phyloP scores from a whole-genome alignment of 1,284 basidiomycete genomes.

The Marasmius tenuissimus region DNA sequence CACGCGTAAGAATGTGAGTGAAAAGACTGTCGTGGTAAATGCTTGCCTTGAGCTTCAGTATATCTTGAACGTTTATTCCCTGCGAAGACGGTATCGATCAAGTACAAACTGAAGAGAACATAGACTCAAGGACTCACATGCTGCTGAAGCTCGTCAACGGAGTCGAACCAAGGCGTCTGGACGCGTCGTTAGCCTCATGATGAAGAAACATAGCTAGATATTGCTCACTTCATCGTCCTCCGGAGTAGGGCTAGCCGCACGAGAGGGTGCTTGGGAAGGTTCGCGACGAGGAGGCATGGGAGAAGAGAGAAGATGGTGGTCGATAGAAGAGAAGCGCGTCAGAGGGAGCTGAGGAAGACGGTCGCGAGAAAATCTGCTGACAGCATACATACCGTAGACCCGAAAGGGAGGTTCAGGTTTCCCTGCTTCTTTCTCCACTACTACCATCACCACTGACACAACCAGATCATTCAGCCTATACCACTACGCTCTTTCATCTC shows the following conservation, averaged over 20 bases:
- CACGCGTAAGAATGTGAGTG: slow-evolving; percentile 1
- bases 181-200: not conserved
- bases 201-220: not conserved
- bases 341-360: no score
- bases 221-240: slow-evolving; percentile 41
- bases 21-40: not conserved
- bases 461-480: slow-evolving; percentile 1
- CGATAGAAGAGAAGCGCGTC: slow-evolving; percentile 1
- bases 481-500: no score
- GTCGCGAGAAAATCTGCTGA: not conserved
- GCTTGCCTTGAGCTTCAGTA: slow-evolving; percentile 83
- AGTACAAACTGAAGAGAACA: slow-evolving; percentile 12
- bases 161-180: slow-evolving; percentile 60
- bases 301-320: not conserved
- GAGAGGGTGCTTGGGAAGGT: slow-evolving; percentile 41
- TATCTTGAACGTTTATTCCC: slow-evolving; percentile 95
- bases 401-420: no score
- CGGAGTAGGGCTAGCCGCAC: slow-evolving; percentile 36
- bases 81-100: slow-evolving; percentile 27
- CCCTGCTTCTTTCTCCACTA: slow-evolving; percentile 1
- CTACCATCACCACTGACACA: slow-evolving; percentile 1
- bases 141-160: slow-evolving; percentile 85
- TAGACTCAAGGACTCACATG: slow-evolving; percentile 53
- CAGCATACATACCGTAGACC: no score
- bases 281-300: slow-evolving; percentile 50